Percentiles rank a stretch among this genome's conserved stretches.
Evolutionary conservation across 108 stramenopile species (phyloP).

Genomic region (Chaetoceros tenuissimus): DNA sequence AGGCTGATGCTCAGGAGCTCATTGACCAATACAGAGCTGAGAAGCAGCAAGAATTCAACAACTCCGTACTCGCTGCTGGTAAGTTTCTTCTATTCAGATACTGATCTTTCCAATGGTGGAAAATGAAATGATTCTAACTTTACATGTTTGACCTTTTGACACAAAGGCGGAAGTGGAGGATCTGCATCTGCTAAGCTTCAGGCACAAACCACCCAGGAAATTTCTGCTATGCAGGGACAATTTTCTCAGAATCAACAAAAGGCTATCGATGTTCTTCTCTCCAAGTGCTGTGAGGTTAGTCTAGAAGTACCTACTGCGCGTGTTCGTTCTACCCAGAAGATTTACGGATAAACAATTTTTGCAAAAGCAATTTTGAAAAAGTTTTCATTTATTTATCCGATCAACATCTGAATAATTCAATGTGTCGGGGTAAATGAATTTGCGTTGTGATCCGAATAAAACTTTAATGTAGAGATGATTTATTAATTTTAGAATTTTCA

Average conservation of each 20-base stretch:
- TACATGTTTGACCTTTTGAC: not conserved
- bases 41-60: conserved; percentile 88
- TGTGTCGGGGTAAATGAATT: too few species aligned
- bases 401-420: too few species aligned
- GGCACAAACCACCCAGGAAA: conserved; percentile 72
- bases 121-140: not conserved
- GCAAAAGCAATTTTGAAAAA: not conserved
- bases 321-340: conserved; percentile 83
- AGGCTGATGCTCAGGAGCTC: conserved; percentile 76
- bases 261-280: conserved; percentile 85
- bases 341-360: conserved; percentile 27
- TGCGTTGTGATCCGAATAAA: too few species aligned
- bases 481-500: too few species aligned
- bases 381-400: too few species aligned
- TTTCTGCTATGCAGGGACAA: conserved; percentile 59
- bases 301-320: conserved; percentile 86
- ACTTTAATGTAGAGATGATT: too few species aligned
- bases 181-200: conserved; percentile 73
- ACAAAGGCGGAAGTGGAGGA: conserved; percentile 67
- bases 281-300: conserved; percentile 90
- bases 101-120: conserved; percentile 1
- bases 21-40: conserved; percentile 79
- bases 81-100: conserved; percentile 6
- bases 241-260: conserved; percentile 84
- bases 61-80: conserved; percentile 49